Conservation (phyloP, 192 early-diverging fungal species). For the Coemansia guatemalensis region DNA sequence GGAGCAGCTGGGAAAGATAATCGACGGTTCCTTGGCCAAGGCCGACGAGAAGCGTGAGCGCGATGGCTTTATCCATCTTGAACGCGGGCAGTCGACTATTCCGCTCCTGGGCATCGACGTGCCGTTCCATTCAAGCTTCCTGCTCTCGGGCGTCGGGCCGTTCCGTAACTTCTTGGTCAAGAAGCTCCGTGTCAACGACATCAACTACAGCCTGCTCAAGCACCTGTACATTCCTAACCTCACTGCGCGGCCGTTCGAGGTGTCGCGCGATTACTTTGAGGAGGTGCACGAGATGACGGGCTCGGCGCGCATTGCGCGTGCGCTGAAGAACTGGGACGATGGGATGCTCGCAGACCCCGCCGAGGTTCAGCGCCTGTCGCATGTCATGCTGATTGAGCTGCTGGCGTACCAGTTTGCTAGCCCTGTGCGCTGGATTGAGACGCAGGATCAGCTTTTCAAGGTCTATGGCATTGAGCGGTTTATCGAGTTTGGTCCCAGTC, state of each 20-base stretch:
- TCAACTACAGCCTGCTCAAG: constrained; percentile 79
- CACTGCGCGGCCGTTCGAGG: constrained; percentile 82
- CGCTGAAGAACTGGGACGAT: constrained; percentile 80
- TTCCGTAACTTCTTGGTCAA: constrained; percentile 88
- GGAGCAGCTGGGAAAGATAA: constrained; percentile 75
- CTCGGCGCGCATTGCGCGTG: constrained; percentile 71
- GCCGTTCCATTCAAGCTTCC: constrained; percentile 94
- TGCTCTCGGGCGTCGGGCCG: constrained; percentile 86
- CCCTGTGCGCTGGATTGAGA: constrained; percentile 97
- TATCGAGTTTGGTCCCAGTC: constrained; percentile 90
- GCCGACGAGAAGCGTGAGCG: constrained; percentile 64
- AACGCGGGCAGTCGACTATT: constrained; percentile 90
- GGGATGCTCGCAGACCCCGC: constrained; percentile 62
- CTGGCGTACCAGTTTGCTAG: constrained; percentile 94
- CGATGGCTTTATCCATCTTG: constrained; percentile 66
- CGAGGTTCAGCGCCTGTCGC: constrained; percentile 83
- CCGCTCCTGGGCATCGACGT: constrained; percentile 92
- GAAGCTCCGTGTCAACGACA: constrained; percentile 78
- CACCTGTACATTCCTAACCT: constrained; percentile 96
- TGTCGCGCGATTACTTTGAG: constrained; percentile 76
- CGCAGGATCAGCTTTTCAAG: constrained; percentile 90
- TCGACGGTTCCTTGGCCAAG: constrained; percentile 66
- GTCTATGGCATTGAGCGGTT: constrained; percentile 81
- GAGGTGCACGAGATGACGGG: constrained; percentile 70
- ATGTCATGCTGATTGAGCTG: constrained; percentile 85